Base-by-base conservation (phyloP, 192 early-diverging fungal genomes). In the Hyaloraphidium curvatum region DNA sequence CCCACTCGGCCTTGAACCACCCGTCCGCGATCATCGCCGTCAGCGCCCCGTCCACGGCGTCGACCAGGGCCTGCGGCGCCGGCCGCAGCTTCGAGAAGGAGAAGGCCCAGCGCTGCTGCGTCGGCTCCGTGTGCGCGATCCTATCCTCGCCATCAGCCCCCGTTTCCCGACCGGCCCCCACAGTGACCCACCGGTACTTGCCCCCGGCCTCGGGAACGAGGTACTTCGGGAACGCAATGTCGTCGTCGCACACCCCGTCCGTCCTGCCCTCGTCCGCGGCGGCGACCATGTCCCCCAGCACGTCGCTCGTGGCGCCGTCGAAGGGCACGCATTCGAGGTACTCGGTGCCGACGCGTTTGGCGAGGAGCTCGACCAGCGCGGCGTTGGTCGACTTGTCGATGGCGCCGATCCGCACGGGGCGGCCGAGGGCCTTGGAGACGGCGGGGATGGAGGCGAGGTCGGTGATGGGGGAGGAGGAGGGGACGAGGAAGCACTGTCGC, bases 161-260 rank as follows among this genome's bases (percentile, higher is more conserved):
- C n/a, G n/a, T n/a, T n/a, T n/a, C n/a, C n/a, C n/a, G n/a, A n/a
- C n/a, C n/a, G n/a, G n/a, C 35, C 17, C 17, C 35, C 17, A 37
- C 17, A 13, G 35, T 37, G 35, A 17, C 43, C 4, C 25, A 48
- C 43, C 43, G 43, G 25, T 48, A 48, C 23, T 48, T 48, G 14
- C 43, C 43, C 5, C 17, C 25, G 11, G 14, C 43, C n/a, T n/a
- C n/a, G n/a, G n/a, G n/a, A n/a, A n/a, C n/a, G 5, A 48, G 14
- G 43, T 48, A 48, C 43, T 48, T 48, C 23, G 43, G 43, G 43
- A 48, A 48, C 14, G 43, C 43, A 48, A 48, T 48, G 14, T 48
- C 43, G 43, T 48, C 43, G 43, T 48, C 43, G 25, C 14, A 22
- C 17, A 48, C 43, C 7, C 43, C 43, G 23, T 48, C 43, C 23